Conservation (phyloP, 179 eudicot genomes). For the Drosera spatulata region DNA sequence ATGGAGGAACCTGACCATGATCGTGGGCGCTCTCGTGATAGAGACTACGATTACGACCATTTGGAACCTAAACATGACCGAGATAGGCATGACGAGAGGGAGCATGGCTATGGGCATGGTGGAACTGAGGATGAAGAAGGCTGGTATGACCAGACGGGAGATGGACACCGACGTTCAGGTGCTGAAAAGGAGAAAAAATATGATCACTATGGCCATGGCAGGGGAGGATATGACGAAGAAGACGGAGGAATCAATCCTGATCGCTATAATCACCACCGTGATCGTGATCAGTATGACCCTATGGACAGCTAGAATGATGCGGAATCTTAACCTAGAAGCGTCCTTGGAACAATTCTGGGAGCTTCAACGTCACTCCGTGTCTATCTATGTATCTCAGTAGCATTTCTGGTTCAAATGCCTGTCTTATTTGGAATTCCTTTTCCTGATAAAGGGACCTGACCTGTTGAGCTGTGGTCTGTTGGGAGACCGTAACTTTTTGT, state of each 20-base stretch:
- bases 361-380: no score
- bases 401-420: no score
- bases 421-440: no score
- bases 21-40: constrained; percentile 72
- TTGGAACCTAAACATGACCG: constrained; percentile 43
- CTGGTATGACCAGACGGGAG: constrained; percentile 47
- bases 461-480: no score
- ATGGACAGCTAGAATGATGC: constrained; percentile 45
- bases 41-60: constrained; percentile 54
- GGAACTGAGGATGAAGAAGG: constrained; percentile 43
- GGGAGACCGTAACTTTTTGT: no score
- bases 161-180: constrained; percentile 32
- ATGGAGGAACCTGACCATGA: constrained; percentile 32
- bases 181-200: constrained; percentile 20
- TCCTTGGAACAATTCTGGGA: no score
- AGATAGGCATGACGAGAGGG: constrained; percentile 7
- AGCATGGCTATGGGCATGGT: constrained; percentile 30
- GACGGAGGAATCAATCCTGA: constrained; percentile 35
- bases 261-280: constrained; percentile 38
- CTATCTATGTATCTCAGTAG: no score
- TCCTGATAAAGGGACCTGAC: no score
- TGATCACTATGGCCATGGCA: constrained; percentile 25
- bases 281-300: constrained; percentile 41
- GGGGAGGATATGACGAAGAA: constrained; percentile 28
- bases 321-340: no score